These are phyloP conservation scores for Fusarium sp. DNA, from an alignment of 2,329 filamentous ascomycete genomes.

Conservation along the genomic window DNA sequence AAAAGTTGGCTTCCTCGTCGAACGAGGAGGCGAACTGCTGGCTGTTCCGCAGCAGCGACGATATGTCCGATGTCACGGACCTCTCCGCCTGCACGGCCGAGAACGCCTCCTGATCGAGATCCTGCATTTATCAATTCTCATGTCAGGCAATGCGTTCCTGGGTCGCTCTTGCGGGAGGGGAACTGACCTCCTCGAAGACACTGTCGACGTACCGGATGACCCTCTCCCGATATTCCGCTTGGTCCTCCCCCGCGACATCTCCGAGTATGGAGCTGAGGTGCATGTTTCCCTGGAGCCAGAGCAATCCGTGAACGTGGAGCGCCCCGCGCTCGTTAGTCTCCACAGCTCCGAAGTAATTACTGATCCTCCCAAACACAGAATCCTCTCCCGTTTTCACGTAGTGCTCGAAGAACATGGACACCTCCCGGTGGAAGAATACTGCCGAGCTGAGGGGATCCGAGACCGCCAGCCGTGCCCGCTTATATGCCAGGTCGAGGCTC, in stretches of 20 bases:
- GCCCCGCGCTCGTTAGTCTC: too few species aligned
- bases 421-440: constrained; percentile 8
- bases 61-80: constrained; percentile 6
- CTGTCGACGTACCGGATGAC: constrained; percentile 19
- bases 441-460: constrained; percentile 22
- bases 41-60: not conserved
- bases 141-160: not conserved
- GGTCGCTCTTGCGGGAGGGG: too few species aligned
- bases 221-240: not conserved
- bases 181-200: constrained; percentile 11
- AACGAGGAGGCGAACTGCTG: constrained; percentile 5
- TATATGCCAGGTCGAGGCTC: constrained; percentile 3
- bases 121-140: not conserved
- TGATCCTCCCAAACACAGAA: not conserved
- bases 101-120: constrained; percentile 10
- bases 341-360: too few species aligned
- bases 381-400: constrained; percentile 4
- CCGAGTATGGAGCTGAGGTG: not conserved
- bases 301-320: constrained; percentile 8
- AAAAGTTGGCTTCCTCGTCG: too few species aligned
- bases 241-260: not conserved
- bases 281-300: constrained; percentile 16
- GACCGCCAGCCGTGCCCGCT: not conserved
- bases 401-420: constrained; percentile 11
- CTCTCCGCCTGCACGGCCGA: not conserved